Evolutionary conservation across 2,329 filamentous ascomycete species (phyloP).

Genomic region (Paecilomyces variotii): DNA sequence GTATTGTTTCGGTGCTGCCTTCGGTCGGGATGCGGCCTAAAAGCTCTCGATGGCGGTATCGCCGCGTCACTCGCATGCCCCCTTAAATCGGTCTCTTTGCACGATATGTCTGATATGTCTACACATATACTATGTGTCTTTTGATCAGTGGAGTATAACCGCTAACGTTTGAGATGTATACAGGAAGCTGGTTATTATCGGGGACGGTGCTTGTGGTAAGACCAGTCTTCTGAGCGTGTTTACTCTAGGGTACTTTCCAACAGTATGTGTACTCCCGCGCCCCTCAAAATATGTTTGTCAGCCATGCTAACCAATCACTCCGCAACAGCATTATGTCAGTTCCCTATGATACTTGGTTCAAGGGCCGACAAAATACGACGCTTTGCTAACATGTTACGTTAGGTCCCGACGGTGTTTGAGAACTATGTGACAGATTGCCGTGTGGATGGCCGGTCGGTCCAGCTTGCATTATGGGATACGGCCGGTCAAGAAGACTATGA

Average conservation of each 20-base stretch:
- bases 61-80: background rate
- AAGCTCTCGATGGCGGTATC: background rate
- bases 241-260: conserved; percentile 94
- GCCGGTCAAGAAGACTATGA: conserved; percentile 99
- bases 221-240: conserved; percentile 96
- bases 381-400: conserved; percentile 13
- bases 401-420: conserved; percentile 97
- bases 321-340: conserved; percentile 38
- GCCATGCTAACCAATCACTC: conserved; percentile 2
- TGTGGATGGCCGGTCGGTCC: conserved; percentile 97
- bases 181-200: conserved; percentile 95
- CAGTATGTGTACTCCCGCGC: conserved; percentile 53
- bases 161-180: conserved; percentile 11
- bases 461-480: conserved; percentile 98
- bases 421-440: conserved; percentile 99
- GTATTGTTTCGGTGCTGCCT: background rate
- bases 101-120: background rate
- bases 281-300: background rate
- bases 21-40: background rate
- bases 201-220: conserved; percentile 96
- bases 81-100: background rate
- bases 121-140: background rate
- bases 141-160: background rate
- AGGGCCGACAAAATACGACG: conserved; percentile 1
- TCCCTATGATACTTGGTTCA: conserved; percentile 7